A percentile compares a stretch with the other conserved stretches of the same genome.
phyloP scores from a whole-genome alignment of 805 yeast genomes.

The Torulaspora franciscae region DNA sequence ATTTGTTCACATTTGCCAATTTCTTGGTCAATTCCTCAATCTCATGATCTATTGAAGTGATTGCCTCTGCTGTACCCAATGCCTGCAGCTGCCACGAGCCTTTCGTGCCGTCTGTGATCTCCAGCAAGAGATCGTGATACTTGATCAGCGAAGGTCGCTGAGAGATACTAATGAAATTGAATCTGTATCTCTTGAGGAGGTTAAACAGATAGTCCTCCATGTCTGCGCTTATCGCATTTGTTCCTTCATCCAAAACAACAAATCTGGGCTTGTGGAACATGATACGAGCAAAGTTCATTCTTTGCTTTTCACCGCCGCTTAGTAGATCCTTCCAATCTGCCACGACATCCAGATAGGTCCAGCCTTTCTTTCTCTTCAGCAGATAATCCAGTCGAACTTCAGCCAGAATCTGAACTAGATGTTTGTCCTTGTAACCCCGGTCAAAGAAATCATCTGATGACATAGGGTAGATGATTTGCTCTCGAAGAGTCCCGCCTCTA shows the following conservation, averaged over 20 bases:
- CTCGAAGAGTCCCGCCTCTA: conserved; percentile 73
- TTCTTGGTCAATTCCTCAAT: conserved; percentile 61
- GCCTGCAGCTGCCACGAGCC: conserved; percentile 59
- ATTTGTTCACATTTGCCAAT: conserved; percentile 50
- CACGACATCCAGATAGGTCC: conserved; percentile 40
- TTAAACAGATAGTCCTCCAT: conserved; percentile 85
- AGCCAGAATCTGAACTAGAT: conserved; percentile 58
- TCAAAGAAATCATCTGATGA: conserved; percentile 72
- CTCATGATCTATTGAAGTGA: conserved; percentile 67
- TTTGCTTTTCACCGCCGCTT: conserved; percentile 94
- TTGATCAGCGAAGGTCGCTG: conserved; percentile 81
- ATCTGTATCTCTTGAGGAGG: conserved; percentile 58
- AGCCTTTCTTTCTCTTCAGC: conserved; percentile 56
- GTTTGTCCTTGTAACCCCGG: conserved; percentile 64
- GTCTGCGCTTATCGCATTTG: conserved; percentile 86
- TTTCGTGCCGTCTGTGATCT: conserved; percentile 54
- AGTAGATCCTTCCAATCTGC: conserved; percentile 86
- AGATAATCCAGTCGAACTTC: conserved; percentile 80
- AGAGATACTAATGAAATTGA: conserved; percentile 74
- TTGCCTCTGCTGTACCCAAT: conserved; percentile 59
- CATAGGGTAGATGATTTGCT: conserved; percentile 85
- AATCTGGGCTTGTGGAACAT: conserved; percentile 75
- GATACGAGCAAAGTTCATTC: conserved; percentile 82
- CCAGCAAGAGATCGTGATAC: conserved; percentile 74
- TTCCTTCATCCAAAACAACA: conserved; percentile 87